Percentiles rank a stretch among this genome's conserved stretches.
phyloP scores from a whole-genome alignment of 1,284 basidiomycete genomes.

The Rhodofomes roseus region DNA sequence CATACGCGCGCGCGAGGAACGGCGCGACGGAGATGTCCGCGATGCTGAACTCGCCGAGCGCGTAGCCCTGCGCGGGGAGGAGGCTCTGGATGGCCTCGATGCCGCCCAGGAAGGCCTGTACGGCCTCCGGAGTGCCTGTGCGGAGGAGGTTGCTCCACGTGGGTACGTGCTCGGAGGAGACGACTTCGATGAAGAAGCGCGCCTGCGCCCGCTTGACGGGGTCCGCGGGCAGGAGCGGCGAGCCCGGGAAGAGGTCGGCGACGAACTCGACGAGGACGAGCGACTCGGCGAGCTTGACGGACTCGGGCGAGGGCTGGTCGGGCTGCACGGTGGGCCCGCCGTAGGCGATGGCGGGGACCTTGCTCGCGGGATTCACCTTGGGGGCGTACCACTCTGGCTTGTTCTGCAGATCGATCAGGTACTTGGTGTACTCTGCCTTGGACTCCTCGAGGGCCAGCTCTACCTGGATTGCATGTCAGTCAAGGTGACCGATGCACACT shows the following conservation, averaged over 20 bases:
- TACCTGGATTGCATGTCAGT: constrained; percentile 29
- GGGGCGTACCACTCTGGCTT: constrained; percentile 65
- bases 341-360: constrained; percentile 57
- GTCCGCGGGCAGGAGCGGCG: constrained; percentile 46
- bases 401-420: constrained; percentile 53
- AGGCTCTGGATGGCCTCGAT: constrained; percentile 30
- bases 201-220: constrained; percentile 51
- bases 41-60: constrained; percentile 38
- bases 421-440: constrained; percentile 43
- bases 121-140: constrained; percentile 33
- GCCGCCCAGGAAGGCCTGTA: constrained; percentile 8
- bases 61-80: constrained; percentile 28
- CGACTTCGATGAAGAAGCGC: constrained; percentile 56
- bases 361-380: constrained; percentile 59
- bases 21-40: constrained; percentile 50
- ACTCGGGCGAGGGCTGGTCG: constrained; percentile 52
- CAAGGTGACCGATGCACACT: constrained; percentile 33
- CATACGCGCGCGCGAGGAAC: constrained; percentile 29
- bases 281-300: constrained; percentile 58
- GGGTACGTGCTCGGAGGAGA: constrained; percentile 40
- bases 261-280: constrained; percentile 61
- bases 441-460: constrained; percentile 58
- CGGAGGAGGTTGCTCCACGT: constrained; percentile 27
- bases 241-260: constrained; percentile 48
- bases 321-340: constrained; percentile 51